Conservation (phyloP, 169 alveolate genomes). For the Babesia sp. region DNA sequence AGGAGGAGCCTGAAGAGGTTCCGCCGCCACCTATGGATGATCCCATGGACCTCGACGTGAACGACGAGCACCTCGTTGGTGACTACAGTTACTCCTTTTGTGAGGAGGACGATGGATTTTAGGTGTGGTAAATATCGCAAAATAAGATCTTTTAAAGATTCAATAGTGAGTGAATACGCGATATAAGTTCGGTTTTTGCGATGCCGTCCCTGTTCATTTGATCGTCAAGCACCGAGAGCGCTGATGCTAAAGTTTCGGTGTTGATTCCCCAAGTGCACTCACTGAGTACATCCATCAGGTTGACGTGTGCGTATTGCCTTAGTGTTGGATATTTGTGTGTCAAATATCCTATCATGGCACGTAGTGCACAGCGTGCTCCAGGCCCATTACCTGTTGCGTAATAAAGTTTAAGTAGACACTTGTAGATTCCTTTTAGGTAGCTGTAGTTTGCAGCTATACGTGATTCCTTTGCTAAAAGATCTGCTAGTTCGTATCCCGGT, state of each 20-base stretch:
- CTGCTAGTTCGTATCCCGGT: constrained; percentile 12
- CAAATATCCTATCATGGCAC: constrained; percentile 35
- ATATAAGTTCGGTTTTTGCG: background rate
- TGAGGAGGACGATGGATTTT: constrained; percentile 54
- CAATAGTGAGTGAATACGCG: background rate
- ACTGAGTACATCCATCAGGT: constrained; percentile 14
- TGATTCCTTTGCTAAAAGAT: constrained; percentile 22
- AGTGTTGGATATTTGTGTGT: constrained; percentile 59
- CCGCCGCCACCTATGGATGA: background rate
- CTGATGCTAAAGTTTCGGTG: background rate
- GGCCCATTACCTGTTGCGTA: background rate
- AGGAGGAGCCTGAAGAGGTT: constrained; percentile 18
- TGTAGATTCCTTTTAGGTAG: constrained; percentile 50
- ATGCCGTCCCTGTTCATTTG: background rate
- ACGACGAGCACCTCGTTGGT: constrained; percentile 33
- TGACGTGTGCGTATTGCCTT: constrained; percentile 32
- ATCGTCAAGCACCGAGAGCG: background rate
- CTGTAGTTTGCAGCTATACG: constrained; percentile 46
- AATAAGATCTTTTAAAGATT: background rate
- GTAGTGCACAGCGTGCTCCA: constrained; percentile 1
- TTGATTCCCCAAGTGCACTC: background rate
- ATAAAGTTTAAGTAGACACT: constrained; percentile 38
- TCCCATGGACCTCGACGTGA: constrained; percentile 34
- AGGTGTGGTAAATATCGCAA: constrained; percentile 5
- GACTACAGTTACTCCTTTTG: constrained; percentile 68